Evolutionary conservation across 192 early-diverging fungal genomes (phyloP), one percentile per base, ranked within the genome.

Genomic region (Funneliformis geosporum): DNA sequence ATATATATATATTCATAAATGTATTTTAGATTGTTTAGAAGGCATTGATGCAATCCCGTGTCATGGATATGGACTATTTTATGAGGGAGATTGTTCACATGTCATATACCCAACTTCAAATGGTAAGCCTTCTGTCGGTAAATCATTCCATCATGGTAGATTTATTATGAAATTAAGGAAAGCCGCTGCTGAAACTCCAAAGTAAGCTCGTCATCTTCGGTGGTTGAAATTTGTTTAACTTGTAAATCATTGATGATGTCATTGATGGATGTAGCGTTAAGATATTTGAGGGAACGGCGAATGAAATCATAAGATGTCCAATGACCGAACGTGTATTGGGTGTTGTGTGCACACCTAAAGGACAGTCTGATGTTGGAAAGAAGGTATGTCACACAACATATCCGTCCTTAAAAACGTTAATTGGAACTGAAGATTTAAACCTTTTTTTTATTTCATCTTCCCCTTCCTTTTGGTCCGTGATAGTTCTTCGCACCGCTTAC

Each of bases 101-200:
- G 85, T 98, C 55, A 89, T 92, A 10, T 98, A 99, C 78, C 90
- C 93, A 59, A 43, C 27, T 39, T 8, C 27, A 4, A 75, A 88
- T 42, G 87, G 84, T 8, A 89, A 89, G 28, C 79, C 83, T 46
- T 85, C 83, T 67, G 69, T 85, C 39, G 96, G 98, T 46, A 77
- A 84, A 25, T 93, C 95, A 14, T 99, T 99, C 84, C 98, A 99
- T 78, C 97, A 99, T 55, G 98, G 98, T 3, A 87, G 94, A 72
- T 93, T 99, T 71, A 92, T 99, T 61, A 92, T 92, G 88, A 95
- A 95, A 11, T 77, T 99, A 38, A 81, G 98, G 44, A 85, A 86
- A 38, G 91, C 90, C n/a, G 94, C 86, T 55, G 83, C 85, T 61
- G 84, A 82, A 28, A 83, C 76, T 79, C 78, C 80, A 47, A 90